Percentiles rank a stretch among this genome's conserved stretches.
These are phyloP conservation scores for Begonia peltatifolia DNA, from an alignment of 306 rosid genomes.

Conservation along the genomic window DNA sequence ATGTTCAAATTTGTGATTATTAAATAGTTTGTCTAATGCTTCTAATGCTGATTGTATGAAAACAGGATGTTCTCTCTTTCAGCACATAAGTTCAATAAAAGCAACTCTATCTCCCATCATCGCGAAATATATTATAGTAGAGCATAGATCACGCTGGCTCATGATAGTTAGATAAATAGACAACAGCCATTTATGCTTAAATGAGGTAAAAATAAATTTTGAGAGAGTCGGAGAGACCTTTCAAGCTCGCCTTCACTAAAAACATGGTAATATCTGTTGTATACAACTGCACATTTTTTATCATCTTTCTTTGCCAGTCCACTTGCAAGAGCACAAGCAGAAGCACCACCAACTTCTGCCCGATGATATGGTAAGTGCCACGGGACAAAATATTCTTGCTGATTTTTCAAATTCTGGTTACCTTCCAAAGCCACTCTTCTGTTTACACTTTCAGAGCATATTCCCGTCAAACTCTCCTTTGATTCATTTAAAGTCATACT, in stretches of 20 bases:
- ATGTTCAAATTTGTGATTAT: no score
- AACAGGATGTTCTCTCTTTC: no score
- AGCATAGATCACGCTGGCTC: no score
- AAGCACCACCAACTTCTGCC: slow-evolving; percentile 78
- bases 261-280: slow-evolving; percentile 90
- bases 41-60: no score
- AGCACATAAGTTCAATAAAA: no score
- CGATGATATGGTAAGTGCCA: slow-evolving; percentile 98
- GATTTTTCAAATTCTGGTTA: slow-evolving; percentile 26
- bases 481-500: slow-evolving; percentile 22
- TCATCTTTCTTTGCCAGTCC: slow-evolving; percentile 90
- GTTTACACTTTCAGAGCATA: slow-evolving; percentile 9
- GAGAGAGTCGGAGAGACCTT: slow-evolving; percentile 35
- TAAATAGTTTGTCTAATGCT: no score
- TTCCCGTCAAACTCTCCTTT: slow-evolving; percentile 14
- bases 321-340: slow-evolving; percentile 70
- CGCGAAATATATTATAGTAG: no score
- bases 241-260: slow-evolving; percentile 92
- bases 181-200: neutral
- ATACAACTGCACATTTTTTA: slow-evolving; percentile 74
- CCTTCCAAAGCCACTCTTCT: slow-evolving; percentile 11
- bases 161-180: no score
- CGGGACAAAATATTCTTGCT: slow-evolving; percentile 86
- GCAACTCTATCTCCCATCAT: no score
- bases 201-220: slow-evolving; percentile 2